These are phyloP conservation scores for Aethionema arabicum DNA, from an alignment of 345 rosid genomes.

Conservation along the genomic window DNA sequence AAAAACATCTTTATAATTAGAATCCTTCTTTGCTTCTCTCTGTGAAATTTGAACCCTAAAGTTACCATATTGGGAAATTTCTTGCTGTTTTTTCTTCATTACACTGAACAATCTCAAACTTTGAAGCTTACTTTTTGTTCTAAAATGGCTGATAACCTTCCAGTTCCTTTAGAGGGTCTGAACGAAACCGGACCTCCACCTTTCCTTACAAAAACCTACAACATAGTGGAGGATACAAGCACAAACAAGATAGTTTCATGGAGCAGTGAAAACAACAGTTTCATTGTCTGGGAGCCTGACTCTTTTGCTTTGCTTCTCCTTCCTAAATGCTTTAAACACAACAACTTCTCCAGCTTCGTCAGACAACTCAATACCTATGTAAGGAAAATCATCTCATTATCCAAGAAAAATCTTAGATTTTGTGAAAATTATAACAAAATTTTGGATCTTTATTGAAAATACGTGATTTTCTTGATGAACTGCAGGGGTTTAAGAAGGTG, in stretches of 20 bases:
- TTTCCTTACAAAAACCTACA: slow-evolving; percentile 61
- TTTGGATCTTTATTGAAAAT: background rate
- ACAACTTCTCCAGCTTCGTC: slow-evolving; percentile 68
- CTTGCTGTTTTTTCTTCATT: background rate
- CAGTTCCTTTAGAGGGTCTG: slow-evolving; percentile 53
- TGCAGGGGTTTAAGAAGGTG: slow-evolving; percentile 89
- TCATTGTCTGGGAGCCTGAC: slow-evolving; percentile 66
- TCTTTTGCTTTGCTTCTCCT: slow-evolving; percentile 44
- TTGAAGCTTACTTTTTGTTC: background rate
- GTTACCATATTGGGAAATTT: slow-evolving; percentile 15
- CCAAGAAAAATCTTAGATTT: too few species aligned
- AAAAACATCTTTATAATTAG: slow-evolving; percentile 8
- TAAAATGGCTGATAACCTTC: slow-evolving; percentile 26
- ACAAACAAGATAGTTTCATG: slow-evolving; percentile 65
- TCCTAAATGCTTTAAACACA: slow-evolving; percentile 67
- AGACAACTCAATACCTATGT: slow-evolving; percentile 78
- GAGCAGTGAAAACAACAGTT: slow-evolving; percentile 63
- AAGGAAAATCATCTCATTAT: slow-evolving; percentile 24
- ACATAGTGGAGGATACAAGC: slow-evolving; percentile 55
- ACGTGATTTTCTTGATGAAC: background rate
- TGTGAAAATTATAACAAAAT: background rate
- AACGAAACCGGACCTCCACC: slow-evolving; percentile 53
- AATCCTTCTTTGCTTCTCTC: background rate
- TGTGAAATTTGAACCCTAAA: slow-evolving; percentile 7
- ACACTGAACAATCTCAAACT: background rate